phyloP scores from a whole-genome alignment of 805 yeast genomes.

The Peterozyma toletana region DNA sequence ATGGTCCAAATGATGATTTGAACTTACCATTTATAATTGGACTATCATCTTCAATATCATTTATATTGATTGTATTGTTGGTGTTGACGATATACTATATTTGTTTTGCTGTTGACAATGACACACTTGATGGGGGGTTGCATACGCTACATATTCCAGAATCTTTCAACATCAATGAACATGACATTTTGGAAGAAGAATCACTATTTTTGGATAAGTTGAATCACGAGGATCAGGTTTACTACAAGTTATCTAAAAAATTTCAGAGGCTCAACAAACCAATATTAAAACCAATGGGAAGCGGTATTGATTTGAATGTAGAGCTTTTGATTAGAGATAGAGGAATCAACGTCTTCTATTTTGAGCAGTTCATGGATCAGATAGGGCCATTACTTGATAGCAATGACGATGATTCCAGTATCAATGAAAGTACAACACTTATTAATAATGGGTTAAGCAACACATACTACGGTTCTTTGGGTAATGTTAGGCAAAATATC shows the following conservation, averaged over 20 bases:
- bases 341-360: constrained; percentile 25
- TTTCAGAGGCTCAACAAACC: constrained; percentile 19
- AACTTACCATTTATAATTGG: constrained; percentile 11
- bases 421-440: constrained; percentile 8
- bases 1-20: constrained; percentile 9
- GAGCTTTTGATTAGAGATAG: constrained; percentile 25
- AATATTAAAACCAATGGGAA: constrained; percentile 16
- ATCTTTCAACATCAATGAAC: constrained; percentile 11
- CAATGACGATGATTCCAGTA: neutral
- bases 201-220: constrained; percentile 13
- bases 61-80: constrained; percentile 16
- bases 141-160: constrained; percentile 17
- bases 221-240: constrained; percentile 14
- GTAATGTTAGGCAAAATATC: constrained; percentile 3
- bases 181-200: constrained; percentile 12
- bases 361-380: constrained; percentile 23
- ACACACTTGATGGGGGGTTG: too few relatives aligned
- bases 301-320: constrained; percentile 13
- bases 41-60: constrained; percentile 18
- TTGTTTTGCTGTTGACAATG: constrained; percentile 15
- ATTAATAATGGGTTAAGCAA: constrained; percentile 4
- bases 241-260: constrained; percentile 16
- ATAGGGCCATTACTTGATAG: constrained; percentile 12
- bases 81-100: constrained; percentile 17
- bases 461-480: constrained; percentile 2